A percentile compares a stretch with the other conserved stretches of the same genome.
These are phyloP conservation scores for Orbilia blumenaviensis DNA, from an alignment of 2,329 filamentous ascomycete genomes.

Conservation along the genomic window DNA sequence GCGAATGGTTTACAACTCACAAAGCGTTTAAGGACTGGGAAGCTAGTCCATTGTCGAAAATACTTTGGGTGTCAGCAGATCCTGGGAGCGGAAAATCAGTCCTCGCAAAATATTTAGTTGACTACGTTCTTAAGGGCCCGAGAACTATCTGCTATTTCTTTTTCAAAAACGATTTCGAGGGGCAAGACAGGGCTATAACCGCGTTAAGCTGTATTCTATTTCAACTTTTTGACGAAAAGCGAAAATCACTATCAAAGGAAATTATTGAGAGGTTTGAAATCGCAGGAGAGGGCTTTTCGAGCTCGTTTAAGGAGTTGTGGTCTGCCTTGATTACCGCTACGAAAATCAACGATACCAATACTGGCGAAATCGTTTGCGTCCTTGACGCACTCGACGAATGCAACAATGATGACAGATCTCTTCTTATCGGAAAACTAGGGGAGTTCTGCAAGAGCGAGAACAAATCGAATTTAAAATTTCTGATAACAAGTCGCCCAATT, in stretches of 20 bases:
- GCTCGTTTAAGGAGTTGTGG: conserved; percentile 59
- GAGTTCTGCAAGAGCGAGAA: not conserved
- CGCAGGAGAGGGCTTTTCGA: conserved; percentile 56
- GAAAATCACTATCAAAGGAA: conserved; percentile 59
- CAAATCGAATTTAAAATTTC: conserved; percentile 58
- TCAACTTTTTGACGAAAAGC: not conserved
- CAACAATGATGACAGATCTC: not conserved
- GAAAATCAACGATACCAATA: not conserved
- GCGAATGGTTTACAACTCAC: conserved; percentile 28
- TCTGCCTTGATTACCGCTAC: conserved; percentile 58
- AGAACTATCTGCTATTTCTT: conserved; percentile 62
- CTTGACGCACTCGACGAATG: conserved; percentile 63
- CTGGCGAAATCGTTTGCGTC: conserved; percentile 59
- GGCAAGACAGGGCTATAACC: not conserved
- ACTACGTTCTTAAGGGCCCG: conserved; percentile 56
- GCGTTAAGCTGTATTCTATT: not conserved
- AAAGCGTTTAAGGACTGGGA: not conserved
- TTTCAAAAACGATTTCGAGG: conserved; percentile 61
- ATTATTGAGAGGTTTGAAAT: conserved; percentile 59
- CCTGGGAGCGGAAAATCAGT: conserved; percentile 64
- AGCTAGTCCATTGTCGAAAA: conserved; percentile 33
- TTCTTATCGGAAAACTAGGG: not conserved
- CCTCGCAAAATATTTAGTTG: conserved; percentile 63
- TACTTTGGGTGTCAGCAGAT: conserved; percentile 62
- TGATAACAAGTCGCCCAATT: conserved; percentile 61